Evolutionary conservation across 495 filamentous ascomycete genomes (phyloP).

Genomic region (Hypoxylon trugodes): DNA sequence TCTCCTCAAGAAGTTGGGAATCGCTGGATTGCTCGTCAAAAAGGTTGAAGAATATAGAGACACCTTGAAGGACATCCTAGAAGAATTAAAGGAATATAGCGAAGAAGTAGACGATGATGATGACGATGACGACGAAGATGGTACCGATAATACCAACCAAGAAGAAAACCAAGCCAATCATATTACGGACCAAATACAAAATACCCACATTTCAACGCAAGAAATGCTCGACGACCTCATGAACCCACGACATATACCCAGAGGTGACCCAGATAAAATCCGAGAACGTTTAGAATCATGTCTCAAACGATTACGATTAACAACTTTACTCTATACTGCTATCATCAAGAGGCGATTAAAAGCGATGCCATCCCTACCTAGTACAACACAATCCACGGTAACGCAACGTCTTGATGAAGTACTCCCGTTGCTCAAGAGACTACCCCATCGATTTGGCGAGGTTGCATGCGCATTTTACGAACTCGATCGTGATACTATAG

Average conservation of each 20-base stretch:
- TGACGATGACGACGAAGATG: conserved; percentile 53
- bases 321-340: conserved; percentile 66
- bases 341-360: conserved; percentile 68
- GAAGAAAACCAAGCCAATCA: conserved; percentile 40
- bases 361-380: conserved; percentile 53
- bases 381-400: conserved; percentile 36
- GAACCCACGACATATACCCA: conserved; percentile 62
- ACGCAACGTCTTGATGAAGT: conserved; percentile 55
- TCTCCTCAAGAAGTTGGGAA: conserved; percentile 67
- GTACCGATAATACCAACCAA: too few species aligned
- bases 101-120: conserved; percentile 66
- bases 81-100: conserved; percentile 86
- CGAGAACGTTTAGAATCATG: conserved; percentile 64
- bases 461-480: conserved; percentile 60
- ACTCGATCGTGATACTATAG: conserved; percentile 55
- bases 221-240: conserved; percentile 64
- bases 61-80: conserved; percentile 78
- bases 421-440: conserved; percentile 47
- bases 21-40: conserved; percentile 66
- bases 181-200: conserved; percentile 36
- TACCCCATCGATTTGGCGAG: conserved; percentile 53
- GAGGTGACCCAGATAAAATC: conserved; percentile 62
- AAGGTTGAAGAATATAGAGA: conserved; percentile 74
- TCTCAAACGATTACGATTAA: conserved; percentile 64
- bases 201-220: conserved; percentile 49